Evolutionary conservation across 768 basidiomycete species (phyloP).

Genomic region (Zangia roseola): DNA sequence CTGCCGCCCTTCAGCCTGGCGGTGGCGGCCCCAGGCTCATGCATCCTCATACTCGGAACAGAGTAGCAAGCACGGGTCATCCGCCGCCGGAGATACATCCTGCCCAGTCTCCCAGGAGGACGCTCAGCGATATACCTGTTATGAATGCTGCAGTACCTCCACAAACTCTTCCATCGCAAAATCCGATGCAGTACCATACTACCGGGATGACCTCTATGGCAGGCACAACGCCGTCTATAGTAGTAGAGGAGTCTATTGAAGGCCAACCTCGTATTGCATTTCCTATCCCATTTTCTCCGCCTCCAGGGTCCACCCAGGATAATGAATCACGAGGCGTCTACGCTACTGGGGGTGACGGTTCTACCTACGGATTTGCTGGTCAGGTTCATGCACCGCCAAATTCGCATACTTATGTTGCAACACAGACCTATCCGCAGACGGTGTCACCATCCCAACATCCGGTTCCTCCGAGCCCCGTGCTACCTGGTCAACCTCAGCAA

Average conservation of each 20-base stretch:
- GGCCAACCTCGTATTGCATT: neutral
- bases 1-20: conserved; percentile 45
- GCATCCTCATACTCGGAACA: conserved; percentile 15
- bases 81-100: conserved; percentile 9
- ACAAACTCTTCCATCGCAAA: conserved; percentile 9
- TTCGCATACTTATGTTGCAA: conserved; percentile 9
- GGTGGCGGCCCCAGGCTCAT: conserved; percentile 20
- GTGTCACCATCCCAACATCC: conserved; percentile 9
- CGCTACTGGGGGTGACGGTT: neutral
- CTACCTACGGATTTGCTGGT: conserved; percentile 4
- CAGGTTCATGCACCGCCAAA: conserved; percentile 11
- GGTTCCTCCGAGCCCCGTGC: conserved; percentile 10
- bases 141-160: conserved; percentile 6
- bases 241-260: conserved; percentile 13
- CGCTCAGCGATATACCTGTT: conserved; percentile 13
- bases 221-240: conserved; percentile 15
- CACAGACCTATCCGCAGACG: conserved; percentile 4
- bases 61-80: conserved; percentile 7
- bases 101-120: conserved; percentile 5
- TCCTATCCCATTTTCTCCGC: conserved; percentile 2
- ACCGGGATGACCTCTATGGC: neutral
- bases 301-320: neutral
- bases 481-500: conserved; percentile 16
- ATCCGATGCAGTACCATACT: conserved; percentile 5
- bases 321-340: neutral